Base-by-base conservation (phyloP, 805 yeast genomes). In the Sugiyamaella lignohabitans region DNA sequence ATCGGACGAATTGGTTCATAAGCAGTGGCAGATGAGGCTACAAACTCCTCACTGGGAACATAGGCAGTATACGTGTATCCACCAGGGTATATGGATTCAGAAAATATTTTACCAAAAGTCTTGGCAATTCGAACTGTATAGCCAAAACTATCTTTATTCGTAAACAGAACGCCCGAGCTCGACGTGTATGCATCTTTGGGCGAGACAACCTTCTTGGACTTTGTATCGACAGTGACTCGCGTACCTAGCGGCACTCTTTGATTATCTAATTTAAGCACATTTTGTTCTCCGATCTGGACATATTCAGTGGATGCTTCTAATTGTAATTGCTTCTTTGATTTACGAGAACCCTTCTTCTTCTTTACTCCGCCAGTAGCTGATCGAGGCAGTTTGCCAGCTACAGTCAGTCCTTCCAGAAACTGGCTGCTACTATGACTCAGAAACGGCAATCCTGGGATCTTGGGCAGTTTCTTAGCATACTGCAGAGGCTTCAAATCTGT, bases 191-290 rank as follows among this genome's bases (percentile, higher is more conserved):
- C 94, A 42, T 75, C 80, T 8, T 68, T 54, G 5, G 93, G 87
- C 0, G 87, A 76, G 0, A 86, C 93, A 10, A 87, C 76, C 45
- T 73, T 74, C 43, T 72, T 74, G 8, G 74, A 75, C 39, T 76
- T 68, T 6, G 79, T 52, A 57, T 89, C 87, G 1, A 89, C 86
- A 0, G 94, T 86, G 6, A 89, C 95, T 53, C 95, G 70, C 14
- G 83, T 87, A 55, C 84, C 79, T 0, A 78, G 74, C 2, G 95
- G 95, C 2, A 86, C 80, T 48, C 79, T 80, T 52, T 75, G 76
- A 14, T 49, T 49, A 5, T 70, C 67, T 43, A 88, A 70, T 59
- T 82, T 82, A 27, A 88, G 55, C 16, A 80, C 72, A 45, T 75
- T 66, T 1, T 69, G 67, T 47, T 71, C 74, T 1, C 97, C 97